These are phyloP conservation scores for Lagenidium giganteum DNA, from an alignment of 352 stramenopile genomes.

Conservation along the genomic window DNA sequence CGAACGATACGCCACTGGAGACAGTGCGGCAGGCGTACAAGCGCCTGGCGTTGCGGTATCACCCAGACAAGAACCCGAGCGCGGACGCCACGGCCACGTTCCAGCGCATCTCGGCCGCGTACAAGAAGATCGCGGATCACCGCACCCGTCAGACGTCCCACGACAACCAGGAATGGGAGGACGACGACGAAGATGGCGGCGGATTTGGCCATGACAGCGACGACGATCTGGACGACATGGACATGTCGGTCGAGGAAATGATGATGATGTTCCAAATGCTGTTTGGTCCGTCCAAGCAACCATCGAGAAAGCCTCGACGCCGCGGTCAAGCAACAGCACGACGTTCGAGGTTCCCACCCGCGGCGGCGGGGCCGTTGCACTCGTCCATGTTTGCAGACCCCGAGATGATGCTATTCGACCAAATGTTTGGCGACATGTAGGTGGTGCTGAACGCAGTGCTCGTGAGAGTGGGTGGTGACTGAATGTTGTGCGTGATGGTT, in stretches of 20 bases:
- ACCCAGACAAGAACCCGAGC: constrained; percentile 65
- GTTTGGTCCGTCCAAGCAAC: constrained; percentile 22
- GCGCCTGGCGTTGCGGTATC: constrained; percentile 54
- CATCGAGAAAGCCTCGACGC: background rate
- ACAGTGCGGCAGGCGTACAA: constrained; percentile 58
- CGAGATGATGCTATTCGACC: constrained; percentile 25
- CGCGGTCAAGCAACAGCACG: constrained; percentile 8
- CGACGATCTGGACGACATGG: constrained; percentile 25
- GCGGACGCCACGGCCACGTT: constrained; percentile 59
- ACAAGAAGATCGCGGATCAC: constrained; percentile 61
- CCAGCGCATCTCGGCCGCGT: constrained; percentile 61
- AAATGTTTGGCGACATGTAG: constrained; percentile 26
- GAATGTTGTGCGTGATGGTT: background rate
- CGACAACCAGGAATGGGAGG: constrained; percentile 2
- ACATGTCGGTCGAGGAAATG: constrained; percentile 63
- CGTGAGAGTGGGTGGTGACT: background rate
- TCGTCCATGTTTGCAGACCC: constrained; percentile 15
- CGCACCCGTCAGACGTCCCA: constrained; percentile 17
- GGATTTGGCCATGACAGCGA: constrained; percentile 14
- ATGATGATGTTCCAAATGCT: constrained; percentile 77
- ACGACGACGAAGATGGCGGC: constrained; percentile 4
- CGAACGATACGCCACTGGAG: constrained; percentile 28
- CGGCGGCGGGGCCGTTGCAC: background rate
- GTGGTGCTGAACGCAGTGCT: background rate
- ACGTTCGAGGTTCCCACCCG: background rate